Evolutionary conservation across 331 rosid species (phyloP), one percentile per base, ranked within the genome.

Genomic region (Rosa hybrid): DNA sequence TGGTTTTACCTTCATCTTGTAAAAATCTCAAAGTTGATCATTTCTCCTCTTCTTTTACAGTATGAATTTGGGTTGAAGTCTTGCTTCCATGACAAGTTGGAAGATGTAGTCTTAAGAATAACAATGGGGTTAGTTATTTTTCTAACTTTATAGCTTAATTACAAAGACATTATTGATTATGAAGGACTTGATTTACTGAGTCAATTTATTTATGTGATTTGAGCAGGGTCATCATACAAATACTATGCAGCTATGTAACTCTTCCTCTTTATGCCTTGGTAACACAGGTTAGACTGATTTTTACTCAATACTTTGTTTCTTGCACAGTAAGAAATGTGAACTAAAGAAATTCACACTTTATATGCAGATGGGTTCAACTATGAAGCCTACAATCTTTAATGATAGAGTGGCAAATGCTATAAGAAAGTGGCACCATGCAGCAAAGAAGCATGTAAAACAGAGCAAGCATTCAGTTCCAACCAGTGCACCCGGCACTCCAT

Each of bases 211-310:
- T 48, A 27, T 78, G 53, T 48, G 41, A 39, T 62, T 71, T 34
- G 56, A 39, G 80, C 80, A 83, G 86, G 69, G 71, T 83, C 51
- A 4, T 83, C n/a, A 83, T 83, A 25, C 83, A 83, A 68, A 74
- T 83, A n/a, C 80, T 83, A 12, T 83, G 86, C 80, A 75, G 86
- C 83, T 83, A 83, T 49, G 83, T 83, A 39, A 83, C 86, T 46
- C 83, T 79, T 68, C 86, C 86, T 39, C 77, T 79, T 11, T 79
- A 83, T 75, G 86, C 86, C 13, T 62, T 83, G 44, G 86, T 83
- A 17, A 74, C 86, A 57, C 86, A 78, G 86, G 86, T 83, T 13
- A 39, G 49, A 68, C 72, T 39, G 23, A 18, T 2, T 30, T 64
- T 39, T 68, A 68, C 46, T 68, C 14, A 10, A 4, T 68, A 18